Evolutionary conservation across 208 protist genomes (phyloP).

Genomic region (Zelonia costaricensis): DNA sequence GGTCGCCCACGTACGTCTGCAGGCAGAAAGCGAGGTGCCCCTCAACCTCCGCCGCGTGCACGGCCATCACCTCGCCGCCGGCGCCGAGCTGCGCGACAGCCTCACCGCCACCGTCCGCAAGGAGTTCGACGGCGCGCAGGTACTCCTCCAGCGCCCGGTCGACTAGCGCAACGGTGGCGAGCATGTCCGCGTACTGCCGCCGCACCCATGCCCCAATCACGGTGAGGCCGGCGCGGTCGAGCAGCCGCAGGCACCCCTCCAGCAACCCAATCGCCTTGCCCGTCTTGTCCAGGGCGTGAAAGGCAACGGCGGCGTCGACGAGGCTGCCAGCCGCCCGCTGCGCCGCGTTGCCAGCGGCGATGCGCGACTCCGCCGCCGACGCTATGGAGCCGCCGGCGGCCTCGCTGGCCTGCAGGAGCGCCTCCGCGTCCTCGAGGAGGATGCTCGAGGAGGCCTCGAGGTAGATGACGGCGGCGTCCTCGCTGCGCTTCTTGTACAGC

Average conservation of each 20-base stretch:
- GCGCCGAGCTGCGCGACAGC: constrained; percentile 28
- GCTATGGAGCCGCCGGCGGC: background rate
- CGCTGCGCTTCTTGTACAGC: constrained; percentile 28
- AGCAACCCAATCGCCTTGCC: constrained; percentile 60
- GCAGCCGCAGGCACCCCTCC: constrained; percentile 50
- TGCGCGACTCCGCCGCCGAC: constrained; percentile 3
- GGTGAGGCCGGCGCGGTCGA: constrained; percentile 46
- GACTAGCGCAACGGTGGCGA: constrained; percentile 45
- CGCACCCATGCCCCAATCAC: constrained; percentile 52
- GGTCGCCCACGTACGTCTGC: constrained; percentile 72
- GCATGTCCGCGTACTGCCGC: constrained; percentile 66
- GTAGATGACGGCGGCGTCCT: constrained; percentile 44
- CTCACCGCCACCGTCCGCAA: constrained; percentile 28
- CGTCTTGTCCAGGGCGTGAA: constrained; percentile 43
- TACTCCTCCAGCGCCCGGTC: constrained; percentile 69
- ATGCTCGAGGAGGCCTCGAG: constrained; percentile 61
- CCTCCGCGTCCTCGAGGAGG: constrained; percentile 60
- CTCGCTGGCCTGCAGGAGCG: constrained; percentile 9
- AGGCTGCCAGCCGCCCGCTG: constrained; percentile 52
- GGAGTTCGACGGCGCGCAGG: constrained; percentile 40
- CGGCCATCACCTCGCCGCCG: constrained; percentile 23
- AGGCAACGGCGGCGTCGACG: constrained; percentile 59
- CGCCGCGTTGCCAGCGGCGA: constrained; percentile 24
- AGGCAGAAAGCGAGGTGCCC: constrained; percentile 68
- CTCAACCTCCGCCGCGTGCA: constrained; percentile 61